A percentile compares a stretch with the other conserved stretches of the same genome.
phyloP scores from a whole-genome alignment of 192 early-diverging fungal species.

The Umbelopsis isabellina region DNA sequence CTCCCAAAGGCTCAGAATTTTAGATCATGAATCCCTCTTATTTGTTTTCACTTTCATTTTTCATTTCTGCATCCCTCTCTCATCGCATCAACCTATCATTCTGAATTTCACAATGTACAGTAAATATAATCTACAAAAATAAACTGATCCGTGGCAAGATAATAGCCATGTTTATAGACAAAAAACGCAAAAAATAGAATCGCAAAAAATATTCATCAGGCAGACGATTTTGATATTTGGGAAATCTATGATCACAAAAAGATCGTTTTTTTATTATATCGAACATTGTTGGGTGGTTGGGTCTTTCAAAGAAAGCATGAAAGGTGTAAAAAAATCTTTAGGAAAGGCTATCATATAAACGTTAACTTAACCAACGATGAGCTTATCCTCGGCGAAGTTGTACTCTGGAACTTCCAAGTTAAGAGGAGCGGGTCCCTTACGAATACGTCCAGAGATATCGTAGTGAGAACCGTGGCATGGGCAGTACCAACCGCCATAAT shows the following conservation, averaged over 20 bases:
- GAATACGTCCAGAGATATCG: constrained; percentile 97
- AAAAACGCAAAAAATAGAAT: no score
- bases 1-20: background rate
- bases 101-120: no score
- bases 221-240: background rate
- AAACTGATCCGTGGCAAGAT: no score
- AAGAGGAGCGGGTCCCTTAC: constrained; percentile 97
- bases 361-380: constrained; percentile 81
- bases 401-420: constrained; percentile 96
- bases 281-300: constrained; percentile 22
- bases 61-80: no score
- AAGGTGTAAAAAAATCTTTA: background rate
- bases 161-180: no score
- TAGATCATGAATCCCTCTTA: background rate
- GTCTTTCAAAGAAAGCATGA: constrained; percentile 14
- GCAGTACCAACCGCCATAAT: constrained; percentile 99
- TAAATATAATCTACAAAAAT: no score
- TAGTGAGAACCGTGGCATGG: constrained; percentile 99
- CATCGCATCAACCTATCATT: no score
- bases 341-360: constrained; percentile 11
- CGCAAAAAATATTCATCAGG: no score
- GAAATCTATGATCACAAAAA: constrained; percentile 23
- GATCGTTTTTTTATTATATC: constrained; percentile 22
- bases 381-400: constrained; percentile 73
- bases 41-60: no score